Conservation (phyloP, 1,284 basidiomycete species). For the Trametes hirsuta region DNA sequence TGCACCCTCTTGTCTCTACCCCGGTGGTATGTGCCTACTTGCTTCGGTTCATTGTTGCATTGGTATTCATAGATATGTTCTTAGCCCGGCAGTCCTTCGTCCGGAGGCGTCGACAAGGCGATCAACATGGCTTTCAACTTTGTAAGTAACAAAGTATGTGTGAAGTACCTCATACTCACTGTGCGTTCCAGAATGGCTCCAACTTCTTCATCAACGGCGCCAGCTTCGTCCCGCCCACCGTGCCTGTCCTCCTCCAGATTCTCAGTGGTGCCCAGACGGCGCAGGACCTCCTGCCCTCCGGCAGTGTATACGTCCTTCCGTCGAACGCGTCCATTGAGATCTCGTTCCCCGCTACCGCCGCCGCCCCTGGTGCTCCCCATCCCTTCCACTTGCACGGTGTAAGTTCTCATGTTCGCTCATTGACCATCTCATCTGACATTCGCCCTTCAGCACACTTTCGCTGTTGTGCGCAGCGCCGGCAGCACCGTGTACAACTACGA, state of each 20-base stretch:
- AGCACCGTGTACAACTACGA: slow-evolving; percentile 35
- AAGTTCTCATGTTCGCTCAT: slow-evolving; percentile 11
- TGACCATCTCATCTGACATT: no score
- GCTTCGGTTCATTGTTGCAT: neutral
- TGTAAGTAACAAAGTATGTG: slow-evolving; percentile 17
- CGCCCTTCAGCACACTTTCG: slow-evolving; percentile 29
- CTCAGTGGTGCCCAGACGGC: slow-evolving; percentile 33
- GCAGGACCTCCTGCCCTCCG: slow-evolving; percentile 34
- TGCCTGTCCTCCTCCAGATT: slow-evolving; percentile 34
- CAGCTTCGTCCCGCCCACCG: slow-evolving; percentile 29
- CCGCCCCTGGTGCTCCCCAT: slow-evolving; percentile 36
- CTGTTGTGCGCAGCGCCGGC: slow-evolving; percentile 37
- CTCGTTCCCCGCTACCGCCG: slow-evolving; percentile 33
- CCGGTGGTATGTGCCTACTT: slow-evolving; percentile 3
- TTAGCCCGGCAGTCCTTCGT: slow-evolving; percentile 32
- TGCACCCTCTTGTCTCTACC: slow-evolving; percentile 20
- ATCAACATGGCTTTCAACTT: slow-evolving; percentile 31
- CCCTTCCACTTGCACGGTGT: slow-evolving; percentile 47
- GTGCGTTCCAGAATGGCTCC: slow-evolving; percentile 1
- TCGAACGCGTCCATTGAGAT: slow-evolving; percentile 39
- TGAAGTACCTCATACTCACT: neutral
- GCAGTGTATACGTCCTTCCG: slow-evolving; percentile 35
- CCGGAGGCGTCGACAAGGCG: slow-evolving; percentile 34
- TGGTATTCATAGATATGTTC: neutral
- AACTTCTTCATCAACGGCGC: slow-evolving; percentile 34